Conservation (phyloP, 1,284 basidiomycete species). For the Heliocybe sulcata region DNA sequence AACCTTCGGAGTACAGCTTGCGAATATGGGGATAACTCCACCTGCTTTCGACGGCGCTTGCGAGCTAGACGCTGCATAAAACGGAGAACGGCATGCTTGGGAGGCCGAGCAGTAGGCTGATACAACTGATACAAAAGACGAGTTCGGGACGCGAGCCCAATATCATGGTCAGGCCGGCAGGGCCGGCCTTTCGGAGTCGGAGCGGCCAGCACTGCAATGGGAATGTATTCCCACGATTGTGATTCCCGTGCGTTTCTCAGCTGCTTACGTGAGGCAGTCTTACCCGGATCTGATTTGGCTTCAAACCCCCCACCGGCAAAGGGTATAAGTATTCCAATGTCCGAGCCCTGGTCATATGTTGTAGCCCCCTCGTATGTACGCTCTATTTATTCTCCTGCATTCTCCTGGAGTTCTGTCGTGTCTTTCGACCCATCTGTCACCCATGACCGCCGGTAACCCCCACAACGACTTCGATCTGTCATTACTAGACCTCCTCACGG, state of each 20-base stretch:
- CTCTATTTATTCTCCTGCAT: not conserved
- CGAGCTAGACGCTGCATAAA: not conserved
- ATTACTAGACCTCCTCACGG: constrained; percentile 46
- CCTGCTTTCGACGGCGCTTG: too few species aligned
- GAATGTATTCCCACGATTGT: not conserved
- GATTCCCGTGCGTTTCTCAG: not conserved
- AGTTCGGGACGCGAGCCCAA: too few species aligned
- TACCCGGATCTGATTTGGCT: not conserved
- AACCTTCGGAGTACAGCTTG: not conserved
- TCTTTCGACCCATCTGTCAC: not conserved
- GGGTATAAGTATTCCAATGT: not conserved
- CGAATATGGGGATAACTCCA: too few species aligned
- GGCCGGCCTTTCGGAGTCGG: too few species aligned
- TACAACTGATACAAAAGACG: too few species aligned
- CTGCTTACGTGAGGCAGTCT: not conserved
- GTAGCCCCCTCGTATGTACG: not conserved
- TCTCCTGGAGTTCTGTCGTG: not conserved
- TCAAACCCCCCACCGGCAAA: not conserved
- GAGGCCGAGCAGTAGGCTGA: too few species aligned
- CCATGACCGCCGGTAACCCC: not conserved
- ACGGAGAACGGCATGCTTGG: too few species aligned
- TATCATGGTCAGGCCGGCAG: too few species aligned
- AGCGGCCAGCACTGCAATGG: too few species aligned
- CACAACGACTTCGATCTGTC: constrained; percentile 28
- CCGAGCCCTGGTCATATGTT: not conserved